Evolutionary conservation across 345 rosid genomes (phyloP).

Genomic region (Lenwebbia sp.): DNA sequence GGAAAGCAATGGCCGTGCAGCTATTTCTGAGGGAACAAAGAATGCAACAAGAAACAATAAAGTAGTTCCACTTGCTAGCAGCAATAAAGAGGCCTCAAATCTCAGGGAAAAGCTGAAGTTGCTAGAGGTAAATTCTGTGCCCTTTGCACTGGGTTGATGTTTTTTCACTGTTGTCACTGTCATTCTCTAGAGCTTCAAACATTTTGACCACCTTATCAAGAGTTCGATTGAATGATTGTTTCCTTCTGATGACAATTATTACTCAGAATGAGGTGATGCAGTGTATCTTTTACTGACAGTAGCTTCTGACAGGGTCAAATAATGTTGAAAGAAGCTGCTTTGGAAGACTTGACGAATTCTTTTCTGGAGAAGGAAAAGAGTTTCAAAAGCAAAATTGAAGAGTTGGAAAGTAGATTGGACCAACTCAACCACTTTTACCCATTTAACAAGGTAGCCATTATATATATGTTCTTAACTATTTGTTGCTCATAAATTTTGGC

Average conservation of each 20-base stretch:
- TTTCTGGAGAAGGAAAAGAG: constrained; percentile 55
- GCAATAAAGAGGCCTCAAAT: constrained; percentile 39
- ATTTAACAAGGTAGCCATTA: neutral
- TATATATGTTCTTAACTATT: neutral
- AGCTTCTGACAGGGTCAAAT: constrained; percentile 41
- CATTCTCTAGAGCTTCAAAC: neutral
- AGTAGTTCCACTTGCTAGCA: constrained; percentile 25
- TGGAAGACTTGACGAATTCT: constrained; percentile 40
- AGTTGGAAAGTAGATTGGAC: constrained; percentile 42
- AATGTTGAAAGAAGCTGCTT: constrained; percentile 43
- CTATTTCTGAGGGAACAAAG: constrained; percentile 23
- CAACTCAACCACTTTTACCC: constrained; percentile 20
- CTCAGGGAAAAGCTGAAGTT: constrained; percentile 47
- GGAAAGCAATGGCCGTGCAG: constrained; percentile 27
- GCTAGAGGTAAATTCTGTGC: constrained; percentile 46
- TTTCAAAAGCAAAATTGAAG: constrained; percentile 39
- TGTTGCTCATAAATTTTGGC: neutral
- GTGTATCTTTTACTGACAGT: neutral
- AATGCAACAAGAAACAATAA: constrained; percentile 29
- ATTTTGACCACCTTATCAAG: neutral
- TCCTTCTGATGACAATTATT: neutral
- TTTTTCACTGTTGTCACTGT: neutral
- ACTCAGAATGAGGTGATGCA: neutral
- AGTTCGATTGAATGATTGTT: neutral
- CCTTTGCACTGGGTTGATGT: neutral